phyloP scores from a whole-genome alignment of 176 grass and related monocot species.

The Carex scoparia region DNA sequence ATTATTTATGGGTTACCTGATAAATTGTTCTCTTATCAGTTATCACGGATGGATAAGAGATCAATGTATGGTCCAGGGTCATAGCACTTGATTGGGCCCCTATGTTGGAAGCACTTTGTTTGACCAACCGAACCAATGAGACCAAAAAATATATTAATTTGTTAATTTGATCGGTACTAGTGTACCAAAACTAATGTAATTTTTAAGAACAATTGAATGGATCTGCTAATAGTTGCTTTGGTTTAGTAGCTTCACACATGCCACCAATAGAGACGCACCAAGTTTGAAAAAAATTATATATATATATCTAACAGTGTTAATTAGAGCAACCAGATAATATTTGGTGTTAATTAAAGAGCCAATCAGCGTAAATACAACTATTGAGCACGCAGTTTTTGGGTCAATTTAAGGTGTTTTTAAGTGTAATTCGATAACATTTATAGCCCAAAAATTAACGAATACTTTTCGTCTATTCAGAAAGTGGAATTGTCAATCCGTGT shows the following conservation, averaged over 20 bases:
- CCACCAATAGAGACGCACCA: not conserved
- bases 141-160: not conserved
- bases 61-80: not conserved
- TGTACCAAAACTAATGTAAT: not conserved
- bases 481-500: not conserved
- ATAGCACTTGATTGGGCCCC: not conserved
- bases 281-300: not conserved
- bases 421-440: not conserved
- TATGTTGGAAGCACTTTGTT: not conserved
- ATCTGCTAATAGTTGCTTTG: not conserved
- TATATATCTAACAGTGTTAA: not conserved
- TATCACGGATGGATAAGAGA: not conserved
- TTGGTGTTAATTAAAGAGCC: not conserved
- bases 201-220: not conserved
- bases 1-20: not conserved
- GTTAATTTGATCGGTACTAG: not conserved
- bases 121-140: not conserved
- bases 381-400: not conserved
- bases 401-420: not conserved
- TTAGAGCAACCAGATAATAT: not conserved
- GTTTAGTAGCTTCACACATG: not conserved
- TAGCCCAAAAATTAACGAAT: not conserved
- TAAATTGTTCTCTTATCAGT: not conserved
- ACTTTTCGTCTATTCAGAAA: not conserved
- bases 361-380: not conserved